Conservation (phyloP, 2,329 filamentous ascomycete species). For the Penicillium verrucosum region DNA sequence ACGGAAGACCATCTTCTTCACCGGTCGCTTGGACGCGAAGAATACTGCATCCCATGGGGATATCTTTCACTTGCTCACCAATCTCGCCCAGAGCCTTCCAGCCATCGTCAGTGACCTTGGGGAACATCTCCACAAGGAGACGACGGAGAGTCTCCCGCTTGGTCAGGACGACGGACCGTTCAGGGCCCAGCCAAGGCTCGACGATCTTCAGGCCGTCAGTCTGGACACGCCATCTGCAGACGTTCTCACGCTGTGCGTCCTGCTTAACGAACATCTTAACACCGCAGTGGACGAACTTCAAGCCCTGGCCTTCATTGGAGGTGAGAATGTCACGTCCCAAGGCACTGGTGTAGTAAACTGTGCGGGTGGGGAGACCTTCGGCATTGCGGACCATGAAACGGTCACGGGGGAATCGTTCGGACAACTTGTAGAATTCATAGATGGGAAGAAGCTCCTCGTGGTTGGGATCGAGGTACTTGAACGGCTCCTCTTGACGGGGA, state of each 20-base stretch:
- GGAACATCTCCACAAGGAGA: constrained; percentile 94
- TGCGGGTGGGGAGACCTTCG: constrained; percentile 80
- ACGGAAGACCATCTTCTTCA: constrained; percentile 56
- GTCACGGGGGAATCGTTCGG: constrained; percentile 77
- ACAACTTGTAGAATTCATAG: constrained; percentile 80
- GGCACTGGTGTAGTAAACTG: constrained; percentile 91
- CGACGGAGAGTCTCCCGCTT: constrained; percentile 76
- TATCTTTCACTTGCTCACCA: constrained; percentile 72
- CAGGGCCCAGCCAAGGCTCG: constrained; percentile 80
- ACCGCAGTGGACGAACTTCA: constrained; percentile 94
- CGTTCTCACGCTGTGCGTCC: constrained; percentile 78
- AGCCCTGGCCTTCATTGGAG: constrained; percentile 82
- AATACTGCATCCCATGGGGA: constrained; percentile 89
- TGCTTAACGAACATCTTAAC: constrained; percentile 99
- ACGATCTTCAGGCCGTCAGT: constrained; percentile 88
- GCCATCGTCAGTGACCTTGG: constrained; percentile 71
- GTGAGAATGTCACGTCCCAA: constrained; percentile 81
- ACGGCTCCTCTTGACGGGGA: constrained; percentile 71
- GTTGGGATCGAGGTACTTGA: constrained; percentile 77
- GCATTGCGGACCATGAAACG: constrained; percentile 97
- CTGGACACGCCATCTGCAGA: constrained; percentile 94
- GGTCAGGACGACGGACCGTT: constrained; percentile 69
- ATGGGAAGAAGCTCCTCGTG: constrained; percentile 76
- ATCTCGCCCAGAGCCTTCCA: constrained; percentile 82
- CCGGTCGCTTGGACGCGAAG: constrained; percentile 76